Evolutionary conservation across 352 stramenopile species (phyloP), one percentile per base, ranked within the genome.

Genomic region (Phytopythium cucurbitacearum): DNA sequence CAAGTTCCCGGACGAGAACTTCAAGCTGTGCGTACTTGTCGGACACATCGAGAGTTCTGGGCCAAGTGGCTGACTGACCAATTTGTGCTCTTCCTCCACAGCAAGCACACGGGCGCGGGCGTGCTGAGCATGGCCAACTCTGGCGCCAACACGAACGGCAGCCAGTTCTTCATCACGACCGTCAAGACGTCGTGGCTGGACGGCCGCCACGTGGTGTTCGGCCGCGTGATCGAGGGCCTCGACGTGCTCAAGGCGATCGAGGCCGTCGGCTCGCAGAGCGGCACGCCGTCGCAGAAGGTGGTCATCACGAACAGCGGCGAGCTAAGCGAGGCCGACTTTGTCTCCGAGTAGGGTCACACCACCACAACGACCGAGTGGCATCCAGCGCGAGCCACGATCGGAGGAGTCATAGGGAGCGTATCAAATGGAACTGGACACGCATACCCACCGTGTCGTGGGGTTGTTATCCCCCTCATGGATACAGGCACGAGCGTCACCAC

Each of bases 191-290:
- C 80, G 56, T 96, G 87, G 87, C 69, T 97, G 59, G 89, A 97
- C 65, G 89, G 87, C 62, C 89, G 92, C 67, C 89, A 97, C 71
- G 87, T 97, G 16, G 89, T 97, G 35, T 97, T 99, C 69, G 97
- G 97, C 61, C 96, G 96, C 51, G 94, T 99, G 33, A 65, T 96
- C 37, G 84, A 98, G 46, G 97, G 97, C 60, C 92, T 99, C 78
- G 95, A 99, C 64, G 78, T 99, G 51, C 92, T 99, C 16, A 95
- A 98, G 68, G 84, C 71, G 51, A 99, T 99, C 55, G 97, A 99
- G 76, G 47, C 40, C 5, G 80, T 99, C 45, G 97, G 97, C 66
- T 97, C 83, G 56, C 81, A 96, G 69, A 96, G 72, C 64, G 97
- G 97, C 59, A 68, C 76, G 56, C 97, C 96, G 50, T 89, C 76